phyloP scores from a whole-genome alignment of 345 rosid genomes.

The Hibiscus mutabilis region DNA sequence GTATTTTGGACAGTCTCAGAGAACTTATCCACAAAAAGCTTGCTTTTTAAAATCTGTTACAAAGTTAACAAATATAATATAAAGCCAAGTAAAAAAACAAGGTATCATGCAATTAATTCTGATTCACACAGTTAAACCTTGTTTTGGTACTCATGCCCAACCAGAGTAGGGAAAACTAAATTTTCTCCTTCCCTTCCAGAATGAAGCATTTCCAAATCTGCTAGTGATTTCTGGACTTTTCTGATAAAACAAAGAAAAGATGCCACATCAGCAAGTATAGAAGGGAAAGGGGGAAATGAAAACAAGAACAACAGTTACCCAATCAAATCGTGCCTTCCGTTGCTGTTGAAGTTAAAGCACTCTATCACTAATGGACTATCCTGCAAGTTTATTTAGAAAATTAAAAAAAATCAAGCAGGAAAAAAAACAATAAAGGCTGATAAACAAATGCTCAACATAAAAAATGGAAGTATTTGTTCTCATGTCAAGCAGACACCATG shows the following conservation, averaged over 20 bases:
- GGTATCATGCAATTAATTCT: slow-evolving; percentile 8
- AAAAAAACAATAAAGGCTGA: background rate
- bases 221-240: slow-evolving; percentile 65
- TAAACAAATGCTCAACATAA: background rate
- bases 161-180: slow-evolving; percentile 46
- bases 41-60: slow-evolving; percentile 58
- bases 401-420: slow-evolving; percentile 1
- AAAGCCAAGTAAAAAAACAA: background rate
- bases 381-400: slow-evolving; percentile 27
- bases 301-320: slow-evolving; percentile 36
- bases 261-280: slow-evolving; percentile 9
- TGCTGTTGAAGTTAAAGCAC: slow-evolving; percentile 33
- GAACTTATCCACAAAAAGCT: slow-evolving; percentile 62
- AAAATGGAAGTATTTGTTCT: too few species aligned
- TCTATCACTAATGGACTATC: slow-evolving; percentile 22
- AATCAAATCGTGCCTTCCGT: slow-evolving; percentile 61
- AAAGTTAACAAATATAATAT: slow-evolving; percentile 2
- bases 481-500: too few species aligned
- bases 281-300: slow-evolving; percentile 7
- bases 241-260: slow-evolving; percentile 34
- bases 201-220: slow-evolving; percentile 65
- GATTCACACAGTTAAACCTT: slow-evolving; percentile 35
- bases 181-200: slow-evolving; percentile 42
- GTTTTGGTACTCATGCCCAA: slow-evolving; percentile 51
- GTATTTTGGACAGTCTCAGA: slow-evolving; percentile 60